phyloP scores from a whole-genome alignment of 2,329 filamentous ascomycete species.

The Malbranchea zuffiana region DNA sequence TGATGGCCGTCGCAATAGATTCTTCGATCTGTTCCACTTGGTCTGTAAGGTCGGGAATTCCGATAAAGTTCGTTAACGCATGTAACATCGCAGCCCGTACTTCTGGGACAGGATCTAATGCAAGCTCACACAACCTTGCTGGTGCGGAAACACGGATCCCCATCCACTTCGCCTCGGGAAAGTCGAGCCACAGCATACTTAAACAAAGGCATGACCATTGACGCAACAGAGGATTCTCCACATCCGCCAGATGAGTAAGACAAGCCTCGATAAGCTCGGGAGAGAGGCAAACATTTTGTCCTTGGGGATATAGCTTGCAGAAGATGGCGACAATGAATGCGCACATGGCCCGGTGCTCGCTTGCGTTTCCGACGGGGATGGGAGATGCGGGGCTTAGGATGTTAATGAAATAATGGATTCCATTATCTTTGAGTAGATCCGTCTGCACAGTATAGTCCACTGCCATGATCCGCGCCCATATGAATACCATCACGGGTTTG shows the following conservation, averaged over 20 bases:
- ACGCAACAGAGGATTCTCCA: constrained; percentile 74
- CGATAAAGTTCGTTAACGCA: constrained; percentile 85
- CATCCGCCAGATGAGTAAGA: constrained; percentile 68
- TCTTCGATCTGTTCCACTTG: constrained; percentile 88
- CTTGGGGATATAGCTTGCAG: constrained; percentile 86
- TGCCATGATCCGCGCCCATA: constrained; percentile 91
- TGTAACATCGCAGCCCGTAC: constrained; percentile 89
- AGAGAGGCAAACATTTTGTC: constrained; percentile 81
- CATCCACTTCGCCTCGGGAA: constrained; percentile 87
- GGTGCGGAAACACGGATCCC: constrained; percentile 85
- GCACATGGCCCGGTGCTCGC: constrained; percentile 97
- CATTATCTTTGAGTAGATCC: constrained; percentile 91
- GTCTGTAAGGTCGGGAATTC: constrained; percentile 83
- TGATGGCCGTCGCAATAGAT: constrained; percentile 73
- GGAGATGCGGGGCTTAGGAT: constrained; percentile 77
- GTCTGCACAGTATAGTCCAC: constrained; percentile 90
- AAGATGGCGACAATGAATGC: constrained; percentile 96
- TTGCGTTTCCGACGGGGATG: constrained; percentile 74
- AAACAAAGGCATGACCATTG: constrained; percentile 96
- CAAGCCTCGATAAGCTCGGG: constrained; percentile 85
- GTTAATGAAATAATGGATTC: constrained; percentile 90
- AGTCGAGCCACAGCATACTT: constrained; percentile 86
- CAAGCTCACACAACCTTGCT: constrained; percentile 65
- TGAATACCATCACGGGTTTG: constrained; percentile 98
- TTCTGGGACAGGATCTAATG: constrained; percentile 78